Evolutionary conservation across 371 early-diverging fungal species (phyloP), one percentile per base, ranked within the genome.

Genomic region (Rhizopus sp.): DNA sequence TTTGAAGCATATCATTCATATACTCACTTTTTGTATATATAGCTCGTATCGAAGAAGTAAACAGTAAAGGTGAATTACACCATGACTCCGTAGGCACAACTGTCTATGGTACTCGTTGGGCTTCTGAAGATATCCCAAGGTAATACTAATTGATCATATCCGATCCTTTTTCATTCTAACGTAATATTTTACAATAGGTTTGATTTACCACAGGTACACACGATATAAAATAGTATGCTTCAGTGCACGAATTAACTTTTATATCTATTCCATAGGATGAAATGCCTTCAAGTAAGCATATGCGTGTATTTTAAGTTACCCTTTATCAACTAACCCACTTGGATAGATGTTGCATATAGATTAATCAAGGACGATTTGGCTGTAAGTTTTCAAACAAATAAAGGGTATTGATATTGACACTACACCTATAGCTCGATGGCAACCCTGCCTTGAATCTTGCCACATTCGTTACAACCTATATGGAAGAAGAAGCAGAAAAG

Each of bases 401-500:
- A 29, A 41, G 3, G 7, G 30, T 9, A 29, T 29, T 9, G 13
- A 13, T 13, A 17, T 38, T 13, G 16, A 46, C 30, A 23, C 12
- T 15, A 6, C 15, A 2, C 32, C 16, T 35, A 13, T 59, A 80
- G 73, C 66, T 88, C 52, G 88, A 92, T 60, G 88, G 90, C 37
- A 83, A 81, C n/a, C 90, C 90, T n/a, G 72, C 77, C 31, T 69
- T 88, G 38, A 90, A 90, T 70, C 72, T 89, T 53, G 91, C 91
- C 8, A 81, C 80, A 39, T 92, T 91, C 63, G 88, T 92, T 15
- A 87, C 89, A 4, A 78, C 78, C 7, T 78, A 59, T 46, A 78
- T 78, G 78, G 78, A 75, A 57, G 68, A 68, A 17, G 88, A 90
- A 64, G 90, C 90, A 8, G 84, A 88, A n/a, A 75, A 83, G 60